Base-by-base conservation (phyloP, 2,329 filamentous ascomycete species). In the Dactylonectria macrodidyma region DNA sequence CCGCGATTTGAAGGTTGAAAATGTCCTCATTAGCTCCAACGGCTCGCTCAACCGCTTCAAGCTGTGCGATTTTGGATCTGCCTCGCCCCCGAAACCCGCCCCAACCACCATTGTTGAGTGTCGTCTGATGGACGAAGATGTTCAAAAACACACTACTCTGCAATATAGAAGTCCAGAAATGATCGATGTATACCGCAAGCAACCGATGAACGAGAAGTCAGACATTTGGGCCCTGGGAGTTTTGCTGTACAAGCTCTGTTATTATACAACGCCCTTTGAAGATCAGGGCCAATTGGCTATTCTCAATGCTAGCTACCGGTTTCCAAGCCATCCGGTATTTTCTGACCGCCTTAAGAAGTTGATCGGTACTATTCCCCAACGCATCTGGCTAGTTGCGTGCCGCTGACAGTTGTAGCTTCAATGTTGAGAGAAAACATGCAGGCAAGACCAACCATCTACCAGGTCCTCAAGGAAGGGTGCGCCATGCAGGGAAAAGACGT, bases 121-220 rank as follows among this genome's bases (percentile, higher is more conserved):
- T 73, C 91, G 95, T 65, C 82, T 97, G 74, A 94, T 98, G 78
- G 96, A 99, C 81, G 96, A 99, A 78, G 96, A 99, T 81, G 92
- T 99, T 12, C 96, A 98, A 82, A 93, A 94, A 76, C 95, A 99
- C 79, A 99, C 96, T 0, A 99, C 96, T 1, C 88, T 99, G 82
- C 96, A 99, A 81, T 99, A 99, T 80, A 89, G 96, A 73, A 98
- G 95, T 79, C 96, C 96, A 6, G 96, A 99, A 83, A 99, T 99
- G 96, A 92, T 99, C 68, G 96, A 99, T 78, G 96, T 99, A 26
- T 99, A 98, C 83, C 89, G 95, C 70, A 97, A 97, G 81, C 94
- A 95, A 75, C 95, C 96, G 1, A 97, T 99, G 78, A 94, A 99
- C 78, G 96, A 99, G 84, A 99, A 99, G 84, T 97, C 95, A 56